phyloP scores from a whole-genome alignment of 495 filamentous ascomycete genomes.

The Penicillium alfredii region DNA sequence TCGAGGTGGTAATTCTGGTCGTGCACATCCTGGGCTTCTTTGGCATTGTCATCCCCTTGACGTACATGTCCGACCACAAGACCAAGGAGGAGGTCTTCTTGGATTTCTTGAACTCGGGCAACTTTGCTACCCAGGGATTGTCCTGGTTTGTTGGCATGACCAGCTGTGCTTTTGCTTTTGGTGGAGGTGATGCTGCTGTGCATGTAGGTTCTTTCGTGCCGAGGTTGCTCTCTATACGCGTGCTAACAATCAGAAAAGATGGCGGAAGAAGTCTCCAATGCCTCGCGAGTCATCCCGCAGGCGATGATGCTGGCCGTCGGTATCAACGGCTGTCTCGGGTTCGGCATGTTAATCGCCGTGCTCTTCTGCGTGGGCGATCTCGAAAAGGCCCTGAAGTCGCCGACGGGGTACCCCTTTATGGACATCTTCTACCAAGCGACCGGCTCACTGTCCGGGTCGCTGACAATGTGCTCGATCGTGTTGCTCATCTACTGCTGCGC shows the following conservation, averaged over 20 bases:
- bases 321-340: conserved; percentile 38
- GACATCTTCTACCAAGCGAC: conserved; percentile 43
- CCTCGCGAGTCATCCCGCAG: conserved; percentile 26
- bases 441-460: conserved; percentile 32
- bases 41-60: conserved; percentile 38
- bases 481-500: conserved; percentile 28
- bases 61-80: conserved; percentile 20
- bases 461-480: conserved; percentile 29
- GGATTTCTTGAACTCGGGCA: conserved; percentile 30
- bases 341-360: conserved; percentile 33
- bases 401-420: conserved; percentile 45
- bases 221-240: conserved; percentile 25
- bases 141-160: conserved; percentile 32
- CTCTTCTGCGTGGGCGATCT: conserved; percentile 36
- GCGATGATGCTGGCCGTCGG: conserved; percentile 30
- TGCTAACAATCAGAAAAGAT: conserved; percentile 33
- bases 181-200: conserved; percentile 27
- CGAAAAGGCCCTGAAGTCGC: conserved; percentile 18
- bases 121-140: conserved; percentile 29
- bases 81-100: conserved; percentile 25
- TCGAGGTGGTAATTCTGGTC: conserved; percentile 33
- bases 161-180: conserved; percentile 23
- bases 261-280: conserved; percentile 39
- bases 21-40: conserved; percentile 43
- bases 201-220: conserved; percentile 13